Base-by-base conservation (phyloP, 1,139 yeast genomes). In the Magnusiomyces paraingens region DNA sequence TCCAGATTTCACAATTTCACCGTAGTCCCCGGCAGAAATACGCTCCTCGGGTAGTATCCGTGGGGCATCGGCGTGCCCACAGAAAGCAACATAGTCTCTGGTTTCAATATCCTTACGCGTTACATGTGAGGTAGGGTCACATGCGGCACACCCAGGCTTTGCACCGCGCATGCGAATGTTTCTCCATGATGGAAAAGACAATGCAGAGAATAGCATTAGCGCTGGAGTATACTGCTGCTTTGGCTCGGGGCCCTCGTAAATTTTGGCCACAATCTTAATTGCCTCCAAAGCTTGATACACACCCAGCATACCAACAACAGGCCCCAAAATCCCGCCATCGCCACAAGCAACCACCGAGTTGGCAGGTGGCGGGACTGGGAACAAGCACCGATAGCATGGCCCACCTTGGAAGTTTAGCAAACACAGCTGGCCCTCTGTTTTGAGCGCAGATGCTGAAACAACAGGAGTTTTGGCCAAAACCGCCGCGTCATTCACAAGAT, bases 321-420 rank as follows among this genome's bases (percentile, higher is more conserved):
- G 96, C 0, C 99, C 99, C 21, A 94, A 70, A 0, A 94, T 95
- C 2, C 99, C 99, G 2, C 96, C 96, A 68, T 90, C 98, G 10
- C 89, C 81, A 64, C 99, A 94, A 0, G 95, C 80, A 0, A 91
- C 79, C 0, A 91, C 90, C 1, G 88, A 76, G 53, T 81, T 83
- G 0, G 96, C 86, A 0, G 94, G 83, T 0, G 99, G 97, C 0
- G 99, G 96, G 12, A 73, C 73, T 0, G 99, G 98, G 62, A 87
- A 89, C 68, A 91, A 82, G 65, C 99, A 94, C 58, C 99, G 74
- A 65, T 94, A 94, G 67, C 99, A 94, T 0, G 99, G 99, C 0
- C 97, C 97, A 2, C 61, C 58, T 40, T 75, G 73, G 64, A 76
- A 89, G 67, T 91, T 89, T 57, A 89, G 73, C 0, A 93, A 78